Evolutionary conservation across 73 alveolate genomes (phyloP), one percentile per base, ranked within the genome.

Genomic region (Paraurostyla sp.): DNA sequence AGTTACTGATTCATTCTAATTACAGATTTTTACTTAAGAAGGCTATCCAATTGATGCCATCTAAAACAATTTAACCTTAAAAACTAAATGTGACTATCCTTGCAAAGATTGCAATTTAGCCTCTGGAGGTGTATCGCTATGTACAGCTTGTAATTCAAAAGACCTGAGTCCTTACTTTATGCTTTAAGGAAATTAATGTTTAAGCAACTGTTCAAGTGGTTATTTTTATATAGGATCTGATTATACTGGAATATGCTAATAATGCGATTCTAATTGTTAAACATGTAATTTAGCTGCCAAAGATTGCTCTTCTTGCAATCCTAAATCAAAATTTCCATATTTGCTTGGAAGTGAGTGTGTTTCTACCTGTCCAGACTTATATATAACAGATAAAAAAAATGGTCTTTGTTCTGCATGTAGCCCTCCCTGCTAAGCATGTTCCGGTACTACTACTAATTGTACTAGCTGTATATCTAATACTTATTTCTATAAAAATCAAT

Each of bases 231-330:
- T 1, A 1, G 82, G 82, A 40, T 22, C 60, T 18, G 58, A 40
- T 38, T 2, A 13, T 6, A 36, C 56, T 6, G 82, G 82, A 36
- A 18, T 38, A n/a, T 90, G 95, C 85, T 23, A 30, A 0, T 46
- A 46, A 22, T 90, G 95, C 52, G 68, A 81, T 69, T n/a, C 71
- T 25, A 90, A 59, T 43, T 90, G 95, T 30, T 20, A 35, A 16
- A 57, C 76, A 2, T 90, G 95, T 30, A 42, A 48, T 23, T 85
- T 62, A 42, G 4, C 87, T 43, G 71, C 83, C 15, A 29, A 62
- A 20, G 42, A 50, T 16, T 90, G 95, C 38, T 35, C 92, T 2
- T 20, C 76, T 25, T 90, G 95, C 41, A 22, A 18, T 40, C 30
- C 73, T n/a, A 42, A 81, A 58, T 15, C 87, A 32, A 65, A 15